Base-by-base conservation (phyloP, 2,329 filamentous ascomycete genomes). In the Torrubiellomyces zombiae region DNA sequence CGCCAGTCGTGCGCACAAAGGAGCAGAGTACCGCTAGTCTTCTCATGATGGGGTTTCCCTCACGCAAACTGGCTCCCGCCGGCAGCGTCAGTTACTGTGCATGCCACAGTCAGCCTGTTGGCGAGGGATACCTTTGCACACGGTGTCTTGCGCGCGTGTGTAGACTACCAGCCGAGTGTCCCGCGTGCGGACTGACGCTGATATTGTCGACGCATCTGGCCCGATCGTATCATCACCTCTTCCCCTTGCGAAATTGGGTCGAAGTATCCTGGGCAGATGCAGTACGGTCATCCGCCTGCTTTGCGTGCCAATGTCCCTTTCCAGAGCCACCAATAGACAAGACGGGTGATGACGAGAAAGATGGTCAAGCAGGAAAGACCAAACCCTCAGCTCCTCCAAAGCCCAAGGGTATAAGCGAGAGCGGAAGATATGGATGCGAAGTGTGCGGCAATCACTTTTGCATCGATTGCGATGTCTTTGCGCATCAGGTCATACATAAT, bases 41-140 rank as follows among this genome's bases (percentile, higher is more conserved):
- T 20, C 67, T 98, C 14, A 91, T 92, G 79, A 98, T 98, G 86
- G 89, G 89, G 4, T 98, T 98, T 43, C 89, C 89, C 0, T 91
- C 81, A 5, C 69, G 85, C 18, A 78, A 77, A 3, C 69, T 89
- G 9, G 79, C 81, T 26, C 62, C 71, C 2, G 59, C 57, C 18
- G 60, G 60, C 14, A 65, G 73, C 5, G 56, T 65, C 26, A 83
- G 76, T 30, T 70, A 89, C 32, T 98, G 89, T 48, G 83, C 85
- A 5, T 98, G 89, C 45, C 86, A 95, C 51, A 82, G 79, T 37
- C 72, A 73, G 33, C 72, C 86, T 10, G 75, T 67, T 12, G 63
- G 78, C 24, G 82, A 89, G 28, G 89, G 89, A 2, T 98, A 95
- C 51, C 61, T 76, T 7, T 98, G 89, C 56, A 89, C 83, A 9